phyloP scores from a whole-genome alignment of 306 rosid species.

The Mimosa bimucronata region DNA sequence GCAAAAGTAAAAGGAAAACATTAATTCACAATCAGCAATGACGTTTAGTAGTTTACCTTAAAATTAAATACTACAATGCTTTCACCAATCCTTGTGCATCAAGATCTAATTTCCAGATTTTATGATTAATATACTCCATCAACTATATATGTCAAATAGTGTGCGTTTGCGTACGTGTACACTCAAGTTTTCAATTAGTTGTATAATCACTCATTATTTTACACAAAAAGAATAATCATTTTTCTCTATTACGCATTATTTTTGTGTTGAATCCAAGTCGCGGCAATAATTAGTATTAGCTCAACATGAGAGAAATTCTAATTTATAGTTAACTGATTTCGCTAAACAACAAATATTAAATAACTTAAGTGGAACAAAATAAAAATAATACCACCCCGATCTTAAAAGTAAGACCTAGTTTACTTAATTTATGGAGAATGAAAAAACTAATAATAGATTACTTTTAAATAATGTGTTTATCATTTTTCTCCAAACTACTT shows the following conservation, averaged over 20 bases:
- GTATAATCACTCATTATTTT: not conserved
- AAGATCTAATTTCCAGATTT: not conserved
- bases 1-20: not conserved
- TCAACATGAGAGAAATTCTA: not conserved
- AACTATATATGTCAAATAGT: not conserved
- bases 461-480: too few species aligned
- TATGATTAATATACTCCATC: not conserved
- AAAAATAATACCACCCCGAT: too few species aligned
- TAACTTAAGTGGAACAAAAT: too few species aligned
- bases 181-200: not conserved
- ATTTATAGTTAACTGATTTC: too few species aligned
- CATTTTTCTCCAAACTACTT: too few species aligned
- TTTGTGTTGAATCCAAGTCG: not conserved
- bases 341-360: too few species aligned
- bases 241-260: not conserved
- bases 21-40: not conserved
- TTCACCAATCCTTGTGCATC: not conserved
- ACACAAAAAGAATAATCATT: not conserved
- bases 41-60: not conserved
- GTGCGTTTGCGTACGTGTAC: not conserved
- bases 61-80: not conserved
- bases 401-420: too few species aligned
- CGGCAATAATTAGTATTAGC: not conserved
- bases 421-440: too few species aligned
- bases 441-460: too few species aligned